Base-by-base conservation (phyloP, 306 rosid species). In the Prunus salicina region DNA sequence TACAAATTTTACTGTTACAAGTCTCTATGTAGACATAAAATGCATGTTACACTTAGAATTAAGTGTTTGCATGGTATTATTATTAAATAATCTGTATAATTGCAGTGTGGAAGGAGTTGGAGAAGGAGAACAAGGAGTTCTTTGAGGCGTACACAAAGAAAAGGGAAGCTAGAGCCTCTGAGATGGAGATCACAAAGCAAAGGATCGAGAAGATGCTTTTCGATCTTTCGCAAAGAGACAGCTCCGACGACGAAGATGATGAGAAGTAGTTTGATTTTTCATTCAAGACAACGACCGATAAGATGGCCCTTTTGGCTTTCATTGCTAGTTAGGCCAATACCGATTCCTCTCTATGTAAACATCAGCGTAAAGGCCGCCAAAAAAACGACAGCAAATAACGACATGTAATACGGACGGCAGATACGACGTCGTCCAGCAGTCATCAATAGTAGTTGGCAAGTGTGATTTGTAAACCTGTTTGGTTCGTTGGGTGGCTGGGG, bases 81-180 rank as follows among this genome's bases (percentile, higher is more conserved):
- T 46, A 12, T 30, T 25, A 60, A 27, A 28, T 32, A 28, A 1
- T 14, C 45, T 63, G 19, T 28, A 15, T 2, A 32, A 7, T 24
- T 14, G 49, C 87, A 95, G 99, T 95, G 73, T 95, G 97, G 99
- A 92, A 86, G 79, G 99, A 92, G 84, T 47, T 95, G 45, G 97
- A 89, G 88, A 92, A 92, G 81, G 99, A 88, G 90, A 95, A 95
- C 84, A 89, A 87, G 88, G 97, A 90, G 70, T 95, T 92, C 83
- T 95, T 95, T 51, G 90, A 95, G 85, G 85, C 85, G 3, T 95
- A 95, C 74, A 14, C 47, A 8, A 90, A 77, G 58, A 78, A 63
- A 70, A 91, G 81, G 78, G 80, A 64, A 57, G 81, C 81, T 28
- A 76, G 71, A 64, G 83, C 32, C 22, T 38, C 71, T 5, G 82